phyloP scores from a whole-genome alignment of 345 rosid species.

The Leavenworthia alabamica region DNA sequence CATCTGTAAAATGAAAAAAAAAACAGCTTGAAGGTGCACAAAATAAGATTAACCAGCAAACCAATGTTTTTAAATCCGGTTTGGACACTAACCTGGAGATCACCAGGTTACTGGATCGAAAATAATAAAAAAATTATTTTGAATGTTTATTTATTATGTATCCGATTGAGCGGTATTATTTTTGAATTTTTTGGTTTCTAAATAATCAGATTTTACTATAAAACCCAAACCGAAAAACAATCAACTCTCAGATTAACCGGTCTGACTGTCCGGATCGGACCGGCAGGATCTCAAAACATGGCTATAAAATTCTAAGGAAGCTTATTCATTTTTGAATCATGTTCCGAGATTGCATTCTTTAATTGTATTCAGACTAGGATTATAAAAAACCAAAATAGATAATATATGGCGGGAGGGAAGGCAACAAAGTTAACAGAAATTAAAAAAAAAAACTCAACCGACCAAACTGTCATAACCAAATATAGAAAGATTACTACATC shows the following conservation, averaged over 20 bases:
- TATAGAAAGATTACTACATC: constrained; percentile 16
- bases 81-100: no score
- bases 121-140: no score
- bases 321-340: neutral
- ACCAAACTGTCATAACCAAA: constrained; percentile 19
- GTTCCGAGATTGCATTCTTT: neutral
- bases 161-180: no score
- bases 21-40: neutral
- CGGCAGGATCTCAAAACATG: no score
- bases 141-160: no score
- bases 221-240: no score
- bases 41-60: neutral
- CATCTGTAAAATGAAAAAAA: neutral
- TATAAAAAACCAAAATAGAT: neutral
- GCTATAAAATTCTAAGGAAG: neutral
- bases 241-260: no score
- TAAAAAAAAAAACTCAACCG: neutral
- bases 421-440: neutral
- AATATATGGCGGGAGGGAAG: neutral
- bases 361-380: neutral
- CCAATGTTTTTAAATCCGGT: no score
- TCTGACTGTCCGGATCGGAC: no score
- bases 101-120: no score
- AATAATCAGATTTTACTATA: no score
- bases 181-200: no score